Evolutionary conservation across 2,329 filamentous ascomycete genomes (phyloP), one percentile per base, ranked within the genome.

Genomic region (Kalmusia sp.): DNA sequence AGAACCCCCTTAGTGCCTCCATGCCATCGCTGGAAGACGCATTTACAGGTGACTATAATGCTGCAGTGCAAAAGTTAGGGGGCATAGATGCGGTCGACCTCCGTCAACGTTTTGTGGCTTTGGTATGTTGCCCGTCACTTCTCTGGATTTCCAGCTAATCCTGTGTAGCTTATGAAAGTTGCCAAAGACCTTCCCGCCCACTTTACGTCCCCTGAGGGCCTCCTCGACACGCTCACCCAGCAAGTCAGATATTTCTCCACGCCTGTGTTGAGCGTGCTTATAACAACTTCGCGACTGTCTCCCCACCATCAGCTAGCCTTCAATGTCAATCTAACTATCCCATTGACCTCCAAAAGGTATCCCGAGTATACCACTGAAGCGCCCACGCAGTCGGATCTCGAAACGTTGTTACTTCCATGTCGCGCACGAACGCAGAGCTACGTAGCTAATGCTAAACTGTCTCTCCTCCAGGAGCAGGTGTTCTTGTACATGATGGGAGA

Each of bases 41-140:
- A 7, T 45, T 55, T 5, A 51, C 46, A n/a, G 14, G 49, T 15
- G 43, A 49, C 17, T 19, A 55, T 6, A 30, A 55, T 5, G 58
- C 69, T 63, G 68, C 59, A 24, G 56, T 63, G 15, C 58, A 67
- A 28, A 57, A 54, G 45, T 45, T 76, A 59, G 67, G 79, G 61
- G 67, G 76, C 60, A 54, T 79, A 31, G 83, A 88, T 43, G 85
- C 88, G 0, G 75, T 91, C 15, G 67, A 74, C 1, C 70, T 91
- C 15, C 84, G 89, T 6, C 80, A 87, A 57, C 84, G 87, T 0
- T 73, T 91, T 3, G 83, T 91, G 51, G 77, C 79, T 17, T 71
- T 90, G 27, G 79, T 82, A 64, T 63, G 78, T 65, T 19, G 4
- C 34, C 17, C 14, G 12, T 25, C 3, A 12, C 28, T 21, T 7